These are phyloP conservation scores for Conticribra weissflogii DNA, from an alignment of 108 stramenopile species.

Conservation along the genomic window DNA sequence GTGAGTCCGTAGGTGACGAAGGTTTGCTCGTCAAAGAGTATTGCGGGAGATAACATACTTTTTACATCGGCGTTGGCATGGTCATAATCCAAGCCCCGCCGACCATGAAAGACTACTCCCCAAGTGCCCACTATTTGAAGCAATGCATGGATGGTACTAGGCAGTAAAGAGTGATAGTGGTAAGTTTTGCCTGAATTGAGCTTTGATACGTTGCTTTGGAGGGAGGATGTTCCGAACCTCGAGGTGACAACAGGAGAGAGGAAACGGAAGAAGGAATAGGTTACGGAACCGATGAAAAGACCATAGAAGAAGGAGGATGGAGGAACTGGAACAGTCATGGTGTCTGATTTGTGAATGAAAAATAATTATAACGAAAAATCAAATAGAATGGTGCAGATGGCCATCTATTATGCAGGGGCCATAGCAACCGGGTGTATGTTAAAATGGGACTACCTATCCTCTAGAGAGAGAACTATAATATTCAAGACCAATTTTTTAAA, in stretches of 20 bases:
- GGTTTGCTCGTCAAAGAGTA: slow-evolving; percentile 27
- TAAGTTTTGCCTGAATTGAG: slow-evolving; percentile 7
- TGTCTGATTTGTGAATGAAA: no score
- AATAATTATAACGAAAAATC: no score
- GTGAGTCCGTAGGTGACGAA: slow-evolving; percentile 34
- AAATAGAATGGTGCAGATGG: no score
- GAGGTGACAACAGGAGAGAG: slow-evolving; percentile 28
- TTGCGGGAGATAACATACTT: not conserved
- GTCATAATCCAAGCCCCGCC: slow-evolving; percentile 7
- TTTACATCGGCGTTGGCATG: not conserved
- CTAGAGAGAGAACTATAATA: no score
- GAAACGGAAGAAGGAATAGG: not conserved
- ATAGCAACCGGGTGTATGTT: no score
- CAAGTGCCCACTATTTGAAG: slow-evolving; percentile 29
- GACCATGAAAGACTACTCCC: slow-evolving; percentile 19
- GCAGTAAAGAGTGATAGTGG: slow-evolving; percentile 24
- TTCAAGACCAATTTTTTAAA: no score
- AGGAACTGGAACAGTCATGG: no score
- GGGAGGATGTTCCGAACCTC: not conserved
- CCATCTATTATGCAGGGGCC: no score
- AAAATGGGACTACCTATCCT: no score
- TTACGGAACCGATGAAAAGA: not conserved
- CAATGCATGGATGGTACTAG: slow-evolving; percentile 26
- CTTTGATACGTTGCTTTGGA: slow-evolving; percentile 4
- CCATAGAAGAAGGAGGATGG: slow-evolving; percentile 44